Evolutionary conservation across 805 yeast species (phyloP).

Genomic region (Komagataella pastoris): DNA sequence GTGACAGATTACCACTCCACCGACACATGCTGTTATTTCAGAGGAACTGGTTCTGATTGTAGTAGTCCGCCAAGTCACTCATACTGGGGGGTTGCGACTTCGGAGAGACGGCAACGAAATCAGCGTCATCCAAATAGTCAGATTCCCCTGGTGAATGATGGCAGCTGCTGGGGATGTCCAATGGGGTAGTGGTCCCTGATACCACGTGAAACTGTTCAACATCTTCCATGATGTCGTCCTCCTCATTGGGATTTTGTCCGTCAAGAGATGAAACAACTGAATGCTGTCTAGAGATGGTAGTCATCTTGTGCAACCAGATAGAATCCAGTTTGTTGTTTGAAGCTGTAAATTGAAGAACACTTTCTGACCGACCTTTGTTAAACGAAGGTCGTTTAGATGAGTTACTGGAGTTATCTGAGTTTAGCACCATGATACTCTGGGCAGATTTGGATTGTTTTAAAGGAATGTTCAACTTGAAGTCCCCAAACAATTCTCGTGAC

Average conservation of each 20-base stretch:
- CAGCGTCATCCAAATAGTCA: not conserved
- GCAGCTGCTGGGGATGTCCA: not conserved
- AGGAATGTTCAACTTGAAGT: not conserved
- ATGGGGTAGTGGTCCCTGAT: not conserved
- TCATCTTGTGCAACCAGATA: not conserved
- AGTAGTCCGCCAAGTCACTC: not conserved
- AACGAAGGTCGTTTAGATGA: not conserved
- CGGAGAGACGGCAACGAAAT: not conserved
- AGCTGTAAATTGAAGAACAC: not conserved
- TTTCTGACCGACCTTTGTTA: not conserved
- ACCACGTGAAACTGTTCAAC: not conserved
- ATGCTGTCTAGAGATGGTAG: not conserved
- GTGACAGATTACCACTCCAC: not conserved
- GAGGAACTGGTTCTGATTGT: not conserved
- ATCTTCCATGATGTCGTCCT: not conserved
- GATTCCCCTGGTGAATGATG: not conserved
- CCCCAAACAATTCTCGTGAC: not conserved
- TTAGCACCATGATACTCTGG: not conserved
- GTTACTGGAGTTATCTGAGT: not conserved
- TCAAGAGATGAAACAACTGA: not conserved
- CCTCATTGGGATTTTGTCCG: not conserved
- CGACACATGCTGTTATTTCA: not conserved
- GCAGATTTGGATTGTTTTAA: not conserved
- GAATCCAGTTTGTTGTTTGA: not conserved
- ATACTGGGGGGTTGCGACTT: not conserved